Percentiles rank a stretch among this genome's conserved stretches.
phyloP scores from a whole-genome alignment of 2,329 filamentous ascomycete species.

The Graphiopsis chlorocephala region DNA sequence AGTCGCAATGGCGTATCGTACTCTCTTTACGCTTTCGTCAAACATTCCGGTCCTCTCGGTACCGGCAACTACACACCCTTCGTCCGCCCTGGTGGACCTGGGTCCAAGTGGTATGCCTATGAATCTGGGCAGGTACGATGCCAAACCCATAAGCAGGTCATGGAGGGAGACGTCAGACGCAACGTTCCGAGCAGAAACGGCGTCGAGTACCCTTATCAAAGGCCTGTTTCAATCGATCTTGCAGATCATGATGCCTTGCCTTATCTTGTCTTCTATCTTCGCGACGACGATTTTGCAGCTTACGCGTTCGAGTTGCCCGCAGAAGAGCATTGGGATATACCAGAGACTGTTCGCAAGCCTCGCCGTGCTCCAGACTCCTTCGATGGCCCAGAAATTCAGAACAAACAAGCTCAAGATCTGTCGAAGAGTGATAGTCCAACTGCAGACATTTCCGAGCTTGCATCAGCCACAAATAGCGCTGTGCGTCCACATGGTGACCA shows the following conservation, averaged over 20 bases:
- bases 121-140: slow-evolving; percentile 52
- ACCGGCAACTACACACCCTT: slow-evolving; percentile 61
- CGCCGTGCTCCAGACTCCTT: background rate
- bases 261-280: slow-evolving; percentile 57
- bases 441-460: background rate
- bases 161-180: slow-evolving; percentile 6
- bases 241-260: slow-evolving; percentile 37
- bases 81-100: slow-evolving; percentile 55
- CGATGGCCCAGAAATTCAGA: background rate
- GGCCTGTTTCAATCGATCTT: background rate
- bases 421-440: slow-evolving; percentile 1
- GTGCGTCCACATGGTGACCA: background rate
- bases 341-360: slow-evolving; percentile 10
- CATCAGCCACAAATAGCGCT: background rate
- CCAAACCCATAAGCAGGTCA: slow-evolving; percentile 55
- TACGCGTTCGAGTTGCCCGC: slow-evolving; percentile 36
- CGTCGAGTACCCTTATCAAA: slow-evolving; percentile 1
- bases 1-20: slow-evolving; percentile 50
- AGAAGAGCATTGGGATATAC: slow-evolving; percentile 15
- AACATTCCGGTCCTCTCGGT: slow-evolving; percentile 58
- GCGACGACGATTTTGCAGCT: slow-evolving; percentile 43
- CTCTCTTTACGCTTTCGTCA: slow-evolving; percentile 58
- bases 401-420: background rate
- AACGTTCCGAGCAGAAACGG: background rate
- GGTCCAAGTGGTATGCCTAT: slow-evolving; percentile 59